Base-by-base conservation (phyloP, 805 yeast genomes). In the Grigorovia jiainica region DNA sequence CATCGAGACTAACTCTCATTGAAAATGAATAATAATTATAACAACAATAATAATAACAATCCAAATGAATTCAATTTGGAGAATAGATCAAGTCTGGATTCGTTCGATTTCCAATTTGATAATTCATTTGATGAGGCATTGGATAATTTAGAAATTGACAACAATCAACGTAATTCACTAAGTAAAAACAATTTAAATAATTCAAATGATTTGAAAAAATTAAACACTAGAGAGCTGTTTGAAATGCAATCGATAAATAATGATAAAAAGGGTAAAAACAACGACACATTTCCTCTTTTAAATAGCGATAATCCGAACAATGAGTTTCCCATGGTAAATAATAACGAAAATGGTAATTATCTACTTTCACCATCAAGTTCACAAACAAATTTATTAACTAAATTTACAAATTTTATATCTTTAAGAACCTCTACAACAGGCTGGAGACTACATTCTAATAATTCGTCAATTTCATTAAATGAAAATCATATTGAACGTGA, bases 81-180 rank as follows among this genome's bases (percentile, higher is more conserved):
- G 16, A 45, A 45, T n/a, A 43, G 41, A 21, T 46, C 49, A 40
- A 66, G 69, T 41, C 50, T 54, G 24, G 72, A 73, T 36, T 66
- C 76, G 10, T 70, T 79, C 51, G 87, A 81, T 50, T 72, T 75
- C 48, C 70, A 70, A 49, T 75, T 82, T 53, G 87, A 81, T 53
- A 76, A 46, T 39, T 43, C 49, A 24, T 75, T 82, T 54, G 87
- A 81, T 54, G 76, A 76, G 38, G 90, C 87, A 1, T 63, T 82
- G 48, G 76, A 76, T 45, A 64, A 53, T 67, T 66, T 49, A 52
- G 77, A 62, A 58, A 68, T 67, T 49, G 68, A 63, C 51, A 64
- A 53, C 50, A 38, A 23, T 16, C 41, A 39, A 11, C 31, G 40
- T 19, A 40, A 41, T 5, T 16, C 34, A 9, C 39, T 20, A 30